Evolutionary conservation across 352 stramenopile species (phyloP), one percentile per base, ranked within the genome.

Genomic region (Phytophthora sansomeana): DNA sequence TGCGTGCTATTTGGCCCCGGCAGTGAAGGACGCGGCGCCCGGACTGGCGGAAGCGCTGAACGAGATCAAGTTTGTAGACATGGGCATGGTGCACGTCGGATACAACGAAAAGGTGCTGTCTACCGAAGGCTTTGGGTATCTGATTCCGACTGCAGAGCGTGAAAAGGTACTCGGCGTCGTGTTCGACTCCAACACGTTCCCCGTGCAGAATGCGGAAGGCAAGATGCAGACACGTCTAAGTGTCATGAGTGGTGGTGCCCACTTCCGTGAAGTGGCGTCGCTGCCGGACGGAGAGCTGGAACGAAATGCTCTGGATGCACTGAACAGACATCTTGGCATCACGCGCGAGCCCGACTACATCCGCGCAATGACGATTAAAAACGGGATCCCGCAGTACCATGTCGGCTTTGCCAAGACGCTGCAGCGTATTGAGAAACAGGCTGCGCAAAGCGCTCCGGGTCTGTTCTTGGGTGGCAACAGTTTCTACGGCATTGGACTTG

Each of bases 111-210:
- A 77, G 16, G 72, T 92, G 63, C 69, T 96, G 28, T 38, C 68
- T 50, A 85, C 62, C 9, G 75, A 87, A n/a, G 90, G 90, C 35
- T 97, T 97, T 56, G 90, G 90, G 16, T 95, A 97, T 48, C 78
- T 97, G 42, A 78, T 97, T 16, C 90, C 90, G 4, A 85, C 75
- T 13, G 78, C 69, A 16, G 85, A 96, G 60, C 78, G 79, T 30
- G 72, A 96, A 57, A 77, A 80, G 24, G 74, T 96, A 24, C 78
- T 96, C 10, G 90, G 88, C 6, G 85, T 92, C 47, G 87, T 97
- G 17, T 97, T 91, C 66, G 90, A 97, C 80, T 96, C 87, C 43
- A 92, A 93, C 58, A 88, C 89, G 26, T 97, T 97, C 55, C 90
- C 90, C 0, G 74, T 77, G n/a, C 90, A 97, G 69, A 93, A 95